Percentiles rank a stretch among this genome's conserved stretches.
Evolutionary conservation across 352 stramenopile species (phyloP).

Genomic region (Phytophthora foliorum): DNA sequence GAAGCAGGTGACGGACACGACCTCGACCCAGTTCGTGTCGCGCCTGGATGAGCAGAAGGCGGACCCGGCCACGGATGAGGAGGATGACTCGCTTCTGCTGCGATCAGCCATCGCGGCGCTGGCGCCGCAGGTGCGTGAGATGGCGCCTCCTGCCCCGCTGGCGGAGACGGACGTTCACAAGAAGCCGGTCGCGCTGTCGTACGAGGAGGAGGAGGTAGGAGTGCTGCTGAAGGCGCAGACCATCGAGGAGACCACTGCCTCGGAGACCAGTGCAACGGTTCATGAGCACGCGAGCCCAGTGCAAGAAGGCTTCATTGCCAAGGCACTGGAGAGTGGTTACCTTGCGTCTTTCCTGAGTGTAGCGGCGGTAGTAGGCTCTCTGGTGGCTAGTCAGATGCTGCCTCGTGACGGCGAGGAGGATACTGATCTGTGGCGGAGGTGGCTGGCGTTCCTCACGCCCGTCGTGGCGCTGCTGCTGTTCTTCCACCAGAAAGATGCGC

Average conservation of each 20-base stretch:
- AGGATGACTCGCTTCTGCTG: slow-evolving; percentile 59
- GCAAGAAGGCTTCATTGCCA: slow-evolving; percentile 45
- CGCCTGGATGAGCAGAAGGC: slow-evolving; percentile 44
- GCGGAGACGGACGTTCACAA: slow-evolving; percentile 32
- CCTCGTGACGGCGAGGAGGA: slow-evolving; percentile 36
- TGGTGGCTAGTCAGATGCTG: slow-evolving; percentile 70
- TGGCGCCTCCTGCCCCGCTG: slow-evolving; percentile 15
- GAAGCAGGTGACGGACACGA: slow-evolving; percentile 35
- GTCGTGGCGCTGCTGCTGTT: slow-evolving; percentile 75
- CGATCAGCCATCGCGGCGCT: slow-evolving; percentile 62
- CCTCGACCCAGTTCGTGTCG: slow-evolving; percentile 45
- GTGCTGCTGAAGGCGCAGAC: slow-evolving; percentile 34
- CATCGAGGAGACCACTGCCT: slow-evolving; percentile 8
- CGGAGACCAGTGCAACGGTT: slow-evolving; percentile 20
- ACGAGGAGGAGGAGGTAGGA: slow-evolving; percentile 56
- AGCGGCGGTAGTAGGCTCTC: slow-evolving; percentile 71
- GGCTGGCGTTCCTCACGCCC: slow-evolving; percentile 74
- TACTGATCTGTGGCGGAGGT: slow-evolving; percentile 59
- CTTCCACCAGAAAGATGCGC: slow-evolving; percentile 79
- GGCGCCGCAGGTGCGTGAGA: slow-evolving; percentile 39
- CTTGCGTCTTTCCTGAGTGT: slow-evolving; percentile 75
- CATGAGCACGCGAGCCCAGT: slow-evolving; percentile 19
- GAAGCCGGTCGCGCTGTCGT: slow-evolving; percentile 57
- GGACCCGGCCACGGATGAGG: slow-evolving; percentile 44
- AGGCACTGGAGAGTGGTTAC: slow-evolving; percentile 68